Evolutionary conservation across 2,329 filamentous ascomycete genomes (phyloP).

Genomic region (Parascedosporium putredinis): DNA sequence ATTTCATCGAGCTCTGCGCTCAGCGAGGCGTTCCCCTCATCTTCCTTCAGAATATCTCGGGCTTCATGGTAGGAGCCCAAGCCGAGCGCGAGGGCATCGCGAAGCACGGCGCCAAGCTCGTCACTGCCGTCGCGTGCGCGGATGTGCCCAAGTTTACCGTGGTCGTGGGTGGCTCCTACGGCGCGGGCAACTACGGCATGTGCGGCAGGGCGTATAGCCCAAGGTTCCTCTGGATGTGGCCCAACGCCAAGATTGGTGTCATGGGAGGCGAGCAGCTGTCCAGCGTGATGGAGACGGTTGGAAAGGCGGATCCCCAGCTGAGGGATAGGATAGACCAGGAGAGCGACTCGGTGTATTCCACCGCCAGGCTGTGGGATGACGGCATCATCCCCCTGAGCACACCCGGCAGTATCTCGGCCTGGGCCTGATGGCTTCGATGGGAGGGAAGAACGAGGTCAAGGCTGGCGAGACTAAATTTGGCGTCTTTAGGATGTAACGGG

Average conservation of each 20-base stretch:
- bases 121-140: slow-evolving; percentile 88
- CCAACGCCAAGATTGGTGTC: slow-evolving; percentile 88
- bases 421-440: slow-evolving; percentile 61
- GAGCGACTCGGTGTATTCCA: slow-evolving; percentile 81
- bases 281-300: slow-evolving; percentile 90
- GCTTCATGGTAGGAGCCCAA: slow-evolving; percentile 94
- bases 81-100: slow-evolving; percentile 92
- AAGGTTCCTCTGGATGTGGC: slow-evolving; percentile 92
- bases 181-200: slow-evolving; percentile 98
- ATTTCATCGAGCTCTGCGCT: slow-evolving; percentile 91
- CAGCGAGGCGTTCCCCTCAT: slow-evolving; percentile 83
- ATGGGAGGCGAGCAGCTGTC: slow-evolving; percentile 93
- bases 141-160: slow-evolving; percentile 96
- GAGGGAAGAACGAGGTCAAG: slow-evolving; percentile 52
- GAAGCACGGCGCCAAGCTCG: slow-evolving; percentile 94
- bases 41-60: slow-evolving; percentile 93
- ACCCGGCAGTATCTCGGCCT: slow-evolving; percentile 63
- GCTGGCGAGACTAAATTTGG: slow-evolving; percentile 61
- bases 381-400: slow-evolving; percentile 71
- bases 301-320: slow-evolving; percentile 68
- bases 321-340: slow-evolving; percentile 80
- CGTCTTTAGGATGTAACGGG: slow-evolving; percentile 66
- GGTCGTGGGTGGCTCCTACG: slow-evolving; percentile 85
- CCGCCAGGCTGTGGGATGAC: slow-evolving; percentile 81
- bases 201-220: slow-evolving; percentile 91